Base-by-base conservation (phyloP, 2,329 filamentous ascomycete genomes). In the Lojkania enalia region DNA sequence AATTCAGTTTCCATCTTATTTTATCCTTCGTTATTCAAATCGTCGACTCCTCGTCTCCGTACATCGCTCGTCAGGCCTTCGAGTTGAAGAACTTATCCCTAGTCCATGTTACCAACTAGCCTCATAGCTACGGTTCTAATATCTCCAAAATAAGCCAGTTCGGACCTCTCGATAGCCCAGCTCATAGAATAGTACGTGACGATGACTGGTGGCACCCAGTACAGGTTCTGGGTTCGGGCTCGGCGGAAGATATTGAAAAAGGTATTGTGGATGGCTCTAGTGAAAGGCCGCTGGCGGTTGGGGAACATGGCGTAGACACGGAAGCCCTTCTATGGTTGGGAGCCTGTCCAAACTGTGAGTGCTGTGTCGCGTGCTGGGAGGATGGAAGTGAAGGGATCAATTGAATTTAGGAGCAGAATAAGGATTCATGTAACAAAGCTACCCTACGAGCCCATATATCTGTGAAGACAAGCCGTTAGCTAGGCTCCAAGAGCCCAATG, bases 231-330 rank as follows among this genome's bases (percentile, higher is more conserved):
- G 57, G 78, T 71, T 69, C 84, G 85, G 75, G 87, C 87, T 63
- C 92, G 85, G 73, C 92, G 86, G 83, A 86, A 95, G 62, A 83
- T 85, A 83, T 96, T 96, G 85, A 96, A 96, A 77, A 96, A 74
- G 64, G 90, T 91, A 54, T 84, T 85, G 72, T 94, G 76, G 53
- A 78, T 71, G 41, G 84, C 76, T 63, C 89, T 88, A 53, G 88
- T 88, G 55, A 94, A 78, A 54, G 89, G 86, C 67, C 87, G 84
- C 77, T 95, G 91, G 71, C 87, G 85, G 81, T 96, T 96, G 58
- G 86, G 74, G 57, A 88, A 85, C 58, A 96, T 70, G 59, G 85
- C 81, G 75, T 91, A 96, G 66, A 77, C 75, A 41, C 76, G 74
- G 51, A 85, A 74, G 57, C 80, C 80, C 64, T 80, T 80, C 65